phyloP scores from a whole-genome alignment of 139 green algal genomes.

The Closterium sp. region DNA sequence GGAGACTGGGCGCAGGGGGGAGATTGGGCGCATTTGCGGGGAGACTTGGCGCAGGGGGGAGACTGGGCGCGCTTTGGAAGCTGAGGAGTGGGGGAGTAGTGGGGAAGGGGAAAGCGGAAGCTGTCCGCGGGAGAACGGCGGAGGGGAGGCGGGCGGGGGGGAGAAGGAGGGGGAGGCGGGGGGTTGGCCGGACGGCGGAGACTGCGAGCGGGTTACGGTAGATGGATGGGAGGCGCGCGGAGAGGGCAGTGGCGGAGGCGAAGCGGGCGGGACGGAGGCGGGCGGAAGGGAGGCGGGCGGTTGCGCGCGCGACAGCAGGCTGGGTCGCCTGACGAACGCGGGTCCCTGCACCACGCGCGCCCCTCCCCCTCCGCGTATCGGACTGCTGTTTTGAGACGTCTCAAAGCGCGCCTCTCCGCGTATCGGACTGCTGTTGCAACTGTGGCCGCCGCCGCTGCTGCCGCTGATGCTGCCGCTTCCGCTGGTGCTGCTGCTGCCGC shows the following conservation, averaged over 20 bases:
- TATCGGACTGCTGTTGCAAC: not conserved
- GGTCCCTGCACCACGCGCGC: not conserved
- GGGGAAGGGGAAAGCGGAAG: not conserved
- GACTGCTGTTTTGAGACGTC: too few species aligned
- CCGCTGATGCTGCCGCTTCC: not conserved
- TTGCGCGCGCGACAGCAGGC: not conserved
- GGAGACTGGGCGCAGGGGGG: not conserved
- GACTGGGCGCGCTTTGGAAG: not conserved
- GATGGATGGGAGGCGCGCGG: too few species aligned
- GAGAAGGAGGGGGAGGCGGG: too few species aligned
- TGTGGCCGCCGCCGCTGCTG: not conserved
- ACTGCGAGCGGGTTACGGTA: too few species aligned
- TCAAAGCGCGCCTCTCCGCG: too few species aligned
- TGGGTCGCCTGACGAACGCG: not conserved
- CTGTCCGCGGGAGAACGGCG: too few species aligned
- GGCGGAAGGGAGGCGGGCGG: too few species aligned
- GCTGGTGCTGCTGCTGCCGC: not conserved
- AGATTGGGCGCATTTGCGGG: not conserved
- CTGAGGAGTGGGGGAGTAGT: not conserved
- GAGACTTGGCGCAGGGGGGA: not conserved
- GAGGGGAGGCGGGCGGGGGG: too few species aligned
- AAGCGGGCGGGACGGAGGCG: too few species aligned
- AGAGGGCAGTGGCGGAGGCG: too few species aligned
- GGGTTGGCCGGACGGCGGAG: too few species aligned
- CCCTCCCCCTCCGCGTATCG: too few species aligned